A percentile compares a stretch with the other conserved stretches of the same genome.
These are phyloP conservation scores for Elongisporangium prolatum DNA, from an alignment of 352 stramenopile species.

Conservation along the genomic window DNA sequence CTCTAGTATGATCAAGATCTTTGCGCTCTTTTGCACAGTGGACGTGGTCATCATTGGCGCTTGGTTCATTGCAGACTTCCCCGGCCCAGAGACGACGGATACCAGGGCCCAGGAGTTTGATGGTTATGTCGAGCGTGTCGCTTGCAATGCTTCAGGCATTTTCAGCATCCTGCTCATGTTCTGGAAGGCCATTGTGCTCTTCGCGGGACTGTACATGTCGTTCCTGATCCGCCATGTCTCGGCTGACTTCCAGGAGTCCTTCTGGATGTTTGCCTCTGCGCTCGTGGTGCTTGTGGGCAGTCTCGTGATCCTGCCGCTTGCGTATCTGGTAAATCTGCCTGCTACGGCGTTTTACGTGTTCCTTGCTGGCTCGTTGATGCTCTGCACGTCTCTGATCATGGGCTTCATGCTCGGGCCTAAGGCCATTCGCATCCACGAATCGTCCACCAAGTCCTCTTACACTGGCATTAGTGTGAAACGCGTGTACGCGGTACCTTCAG, in stretches of 20 bases:
- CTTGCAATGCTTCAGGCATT: conserved; percentile 37
- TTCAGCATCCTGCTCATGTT: conserved; percentile 51
- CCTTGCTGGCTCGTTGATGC: conserved; percentile 15
- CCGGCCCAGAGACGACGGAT: neutral
- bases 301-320: conserved; percentile 41
- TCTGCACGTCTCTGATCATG: conserved; percentile 36
- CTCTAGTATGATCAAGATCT: conserved; percentile 13
- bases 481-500: too few species aligned
- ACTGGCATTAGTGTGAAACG: too few species aligned
- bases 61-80: conserved; percentile 6
- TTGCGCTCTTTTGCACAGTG: conserved; percentile 11
- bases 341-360: conserved; percentile 35
- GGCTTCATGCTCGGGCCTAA: conserved; percentile 41
- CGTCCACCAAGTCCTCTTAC: too few species aligned
- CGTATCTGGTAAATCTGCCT: conserved; percentile 40
- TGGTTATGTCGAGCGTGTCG: conserved; percentile 19
- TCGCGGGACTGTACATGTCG: conserved; percentile 36
- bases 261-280: conserved; percentile 54
- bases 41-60: conserved; percentile 17
- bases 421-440: conserved; percentile 27
- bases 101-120: conserved; percentile 2
- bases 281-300: conserved; percentile 42
- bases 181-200: conserved; percentile 48
- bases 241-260: conserved; percentile 57
- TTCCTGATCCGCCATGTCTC: conserved; percentile 68